Evolutionary conservation across 805 yeast genomes (phyloP), one percentile per base, ranked within the genome.

Genomic region (Candida pseudofarinosa): DNA sequence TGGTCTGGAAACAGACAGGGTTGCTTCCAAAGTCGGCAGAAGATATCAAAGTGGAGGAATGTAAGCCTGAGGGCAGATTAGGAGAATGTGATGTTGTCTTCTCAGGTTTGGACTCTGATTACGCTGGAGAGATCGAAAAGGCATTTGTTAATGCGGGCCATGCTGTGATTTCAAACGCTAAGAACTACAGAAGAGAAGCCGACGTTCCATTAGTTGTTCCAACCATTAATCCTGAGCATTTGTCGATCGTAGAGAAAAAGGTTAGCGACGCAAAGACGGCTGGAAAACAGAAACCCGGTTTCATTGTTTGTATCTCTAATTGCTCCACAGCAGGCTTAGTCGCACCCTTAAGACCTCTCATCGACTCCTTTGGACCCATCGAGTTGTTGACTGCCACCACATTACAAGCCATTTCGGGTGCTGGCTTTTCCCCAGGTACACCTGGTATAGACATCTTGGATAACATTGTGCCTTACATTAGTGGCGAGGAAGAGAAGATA

Each of bases 301-400:
- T 79, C 67, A 85, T 88, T 52, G 83, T 91, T 37, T 93, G 99
- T 71, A 93, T 91, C 60, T 90, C 98, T 46, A 93, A 93, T 75
- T 93, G 99, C 72, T 90, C 98, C 38, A 93, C 99, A 31, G 99
- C 98, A 3, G 98, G 98, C 34, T 74, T 93, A 44, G 98, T 93
- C 16, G 97, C 97, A 12, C 98, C 98, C 38, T 74, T 93, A 61
- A 88, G 88, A 62, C 98, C 99, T n/a, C 74, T 93, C 56, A 85
- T 84, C 40, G 96, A 89, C 46, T 67, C 73, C 39, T 91, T 87
- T 60, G 99, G 98, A 38, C 97, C 98, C 36, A 79, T 93, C 46
- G 90, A 87, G 45, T 76, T 82, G 18, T 77, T 91, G 53, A 83
- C 96, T 12, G 79, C 96, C 38, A 88, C 97, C 42, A 93, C 99